These are phyloP conservation scores for Tetrahymena elliotti DNA, from an alignment of 73 alveolate species.

Conservation along the genomic window DNA sequence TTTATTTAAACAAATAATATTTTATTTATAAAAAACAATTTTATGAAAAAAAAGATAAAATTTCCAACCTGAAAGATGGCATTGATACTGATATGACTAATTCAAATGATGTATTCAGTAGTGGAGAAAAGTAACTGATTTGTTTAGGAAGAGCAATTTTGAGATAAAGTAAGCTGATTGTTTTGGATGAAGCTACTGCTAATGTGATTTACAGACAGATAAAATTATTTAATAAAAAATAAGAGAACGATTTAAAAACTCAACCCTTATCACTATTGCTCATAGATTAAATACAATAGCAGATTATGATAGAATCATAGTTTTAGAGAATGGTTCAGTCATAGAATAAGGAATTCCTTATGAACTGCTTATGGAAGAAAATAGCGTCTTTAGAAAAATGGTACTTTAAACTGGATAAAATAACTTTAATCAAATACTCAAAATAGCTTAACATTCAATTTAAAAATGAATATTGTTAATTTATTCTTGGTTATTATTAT, in stretches of 20 bases:
- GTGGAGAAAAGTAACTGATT: neutral
- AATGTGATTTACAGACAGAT: constrained; percentile 58
- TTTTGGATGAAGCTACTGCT: constrained; percentile 72
- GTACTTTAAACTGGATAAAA: neutral
- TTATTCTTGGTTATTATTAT: too few species aligned
- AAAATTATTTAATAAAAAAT: constrained; percentile 51
- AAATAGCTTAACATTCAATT: neutral
- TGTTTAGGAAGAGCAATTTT: constrained; percentile 57
- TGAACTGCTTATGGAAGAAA: neutral
- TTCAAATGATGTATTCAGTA: neutral
- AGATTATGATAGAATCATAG: constrained; percentile 41
- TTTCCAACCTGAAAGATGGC: neutral
- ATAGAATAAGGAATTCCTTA: neutral
- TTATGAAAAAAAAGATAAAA: neutral
- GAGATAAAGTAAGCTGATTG: constrained; percentile 44
- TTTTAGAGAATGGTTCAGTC: constrained; percentile 1
- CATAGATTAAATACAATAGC: constrained; percentile 61
- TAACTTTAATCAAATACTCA: neutral
- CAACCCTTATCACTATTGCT: constrained; percentile 60
- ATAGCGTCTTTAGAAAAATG: neutral
- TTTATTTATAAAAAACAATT: too few species aligned
- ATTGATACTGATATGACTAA: neutral
- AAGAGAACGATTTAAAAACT: constrained; percentile 29
- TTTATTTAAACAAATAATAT: neutral
- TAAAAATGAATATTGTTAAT: too few species aligned